A percentile compares a stretch with the other conserved stretches of the same genome.
Conservation (phyloP, 2,329 filamentous ascomycete species). For the Boeremia lycopersici region DNA sequence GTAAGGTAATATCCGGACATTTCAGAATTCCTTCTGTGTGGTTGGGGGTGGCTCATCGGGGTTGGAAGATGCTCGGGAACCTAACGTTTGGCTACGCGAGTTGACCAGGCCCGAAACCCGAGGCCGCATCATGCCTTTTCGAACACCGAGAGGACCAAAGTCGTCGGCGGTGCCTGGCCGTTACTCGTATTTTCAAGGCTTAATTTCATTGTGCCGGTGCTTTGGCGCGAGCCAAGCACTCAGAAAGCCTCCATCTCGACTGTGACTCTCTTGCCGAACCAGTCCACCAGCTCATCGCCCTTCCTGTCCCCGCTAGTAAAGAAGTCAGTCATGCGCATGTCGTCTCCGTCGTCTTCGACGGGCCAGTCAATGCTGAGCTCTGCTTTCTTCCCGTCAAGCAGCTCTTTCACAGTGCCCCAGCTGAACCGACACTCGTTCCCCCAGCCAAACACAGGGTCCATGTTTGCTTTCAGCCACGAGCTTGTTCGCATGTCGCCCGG, state of each 20-base stretch:
- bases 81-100: conserved; percentile 11
- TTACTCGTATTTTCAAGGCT: neutral
- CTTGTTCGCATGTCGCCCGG: conserved; percentile 84
- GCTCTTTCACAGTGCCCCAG: conserved; percentile 93
- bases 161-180: neutral
- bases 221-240: neutral
- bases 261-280: conserved; percentile 79
- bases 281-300: conserved; percentile 73
- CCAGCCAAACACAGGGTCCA: conserved; percentile 96
- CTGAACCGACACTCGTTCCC: conserved; percentile 91
- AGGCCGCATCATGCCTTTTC: neutral
- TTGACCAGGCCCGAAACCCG: conserved; percentile 17
- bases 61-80: conserved; percentile 10
- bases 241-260: conserved; percentile 76
- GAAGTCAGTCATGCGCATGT: conserved; percentile 76
- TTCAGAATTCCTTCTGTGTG: neutral
- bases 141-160: conserved; percentile 7
- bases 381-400: conserved; percentile 77
- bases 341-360: conserved; percentile 71
- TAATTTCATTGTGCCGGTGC: neutral
- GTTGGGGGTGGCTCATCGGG: conserved; percentile 16
- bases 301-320: conserved; percentile 59
- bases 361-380: conserved; percentile 85
- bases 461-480: conserved; percentile 80
- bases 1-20: conserved; percentile 6